phyloP scores from a whole-genome alignment of 371 early-diverging fungal genomes.

The Apophysomyces elegans region DNA sequence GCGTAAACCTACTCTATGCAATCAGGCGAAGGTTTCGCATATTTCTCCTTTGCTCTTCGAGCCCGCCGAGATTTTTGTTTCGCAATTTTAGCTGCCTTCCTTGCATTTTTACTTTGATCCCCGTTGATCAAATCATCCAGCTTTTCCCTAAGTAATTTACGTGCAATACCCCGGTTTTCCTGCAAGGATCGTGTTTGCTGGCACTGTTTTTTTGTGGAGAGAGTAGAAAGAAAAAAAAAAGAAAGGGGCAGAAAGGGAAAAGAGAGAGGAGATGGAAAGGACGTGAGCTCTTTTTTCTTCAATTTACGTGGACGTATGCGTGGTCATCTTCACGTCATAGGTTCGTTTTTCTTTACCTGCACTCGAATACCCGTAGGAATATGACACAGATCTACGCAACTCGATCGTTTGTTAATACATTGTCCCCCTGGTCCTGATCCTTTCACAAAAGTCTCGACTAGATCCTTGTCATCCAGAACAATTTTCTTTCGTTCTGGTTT shows the following conservation, averaged over 20 bases:
- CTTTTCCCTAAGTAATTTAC: slow-evolving; percentile 68
- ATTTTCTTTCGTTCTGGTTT: slow-evolving; percentile 49
- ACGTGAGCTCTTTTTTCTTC: no score
- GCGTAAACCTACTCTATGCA: no score
- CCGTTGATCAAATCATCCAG: slow-evolving; percentile 77
- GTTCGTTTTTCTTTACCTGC: slow-evolving; percentile 47
- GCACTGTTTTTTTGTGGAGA: slow-evolving; percentile 46
- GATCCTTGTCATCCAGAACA: slow-evolving; percentile 72
- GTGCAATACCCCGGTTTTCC: slow-evolving; percentile 78
- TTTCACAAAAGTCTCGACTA: slow-evolving; percentile 86
- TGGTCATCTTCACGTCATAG: background rate
- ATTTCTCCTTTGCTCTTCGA: slow-evolving; percentile 53
- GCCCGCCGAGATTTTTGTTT: slow-evolving; percentile 63
- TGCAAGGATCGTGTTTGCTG: slow-evolving; percentile 81
- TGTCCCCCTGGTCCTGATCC: slow-evolving; percentile 95
- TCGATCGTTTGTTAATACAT: slow-evolving; percentile 89
- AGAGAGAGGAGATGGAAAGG: no score
- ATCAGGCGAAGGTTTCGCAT: slow-evolving; percentile 19
- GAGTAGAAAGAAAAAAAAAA: background rate
- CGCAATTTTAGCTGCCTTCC: slow-evolving; percentile 67
- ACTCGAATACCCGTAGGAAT: slow-evolving; percentile 81
- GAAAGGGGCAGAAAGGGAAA: background rate
- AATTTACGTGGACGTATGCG: no score
- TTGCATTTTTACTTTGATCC: slow-evolving; percentile 62
- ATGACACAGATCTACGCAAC: slow-evolving; percentile 85